phyloP scores from a whole-genome alignment of 306 rosid species.

The Cucurbita maxima region DNA sequence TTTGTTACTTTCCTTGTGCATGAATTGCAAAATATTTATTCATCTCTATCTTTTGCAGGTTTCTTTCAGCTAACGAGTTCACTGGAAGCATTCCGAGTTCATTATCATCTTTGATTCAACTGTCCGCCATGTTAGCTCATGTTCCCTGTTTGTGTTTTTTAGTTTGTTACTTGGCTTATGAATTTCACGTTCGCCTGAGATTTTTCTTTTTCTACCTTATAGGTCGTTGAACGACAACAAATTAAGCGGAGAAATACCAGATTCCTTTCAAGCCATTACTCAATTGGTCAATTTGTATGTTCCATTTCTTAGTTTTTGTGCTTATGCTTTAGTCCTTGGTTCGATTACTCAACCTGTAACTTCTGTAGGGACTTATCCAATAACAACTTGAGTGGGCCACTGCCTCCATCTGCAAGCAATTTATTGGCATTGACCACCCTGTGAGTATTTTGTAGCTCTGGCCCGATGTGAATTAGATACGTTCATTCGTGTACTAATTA shows the following conservation, averaged over 20 bases:
- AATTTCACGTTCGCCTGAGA: constrained; percentile 4
- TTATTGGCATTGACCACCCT: constrained; percentile 52
- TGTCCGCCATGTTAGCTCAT: constrained; percentile 49
- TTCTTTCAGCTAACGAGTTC: constrained; percentile 79
- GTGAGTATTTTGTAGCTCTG: constrained; percentile 38
- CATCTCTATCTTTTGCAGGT: constrained; percentile 43
- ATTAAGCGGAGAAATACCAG: constrained; percentile 73
- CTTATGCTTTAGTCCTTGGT: not conserved
- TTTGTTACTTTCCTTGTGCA: constrained; percentile 3
- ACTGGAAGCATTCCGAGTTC: constrained; percentile 65
- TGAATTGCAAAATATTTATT: constrained; percentile 20
- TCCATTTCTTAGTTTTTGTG: constrained; percentile 7
- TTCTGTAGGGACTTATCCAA: constrained; percentile 69
- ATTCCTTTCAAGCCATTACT: constrained; percentile 39
- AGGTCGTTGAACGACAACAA: constrained; percentile 73
- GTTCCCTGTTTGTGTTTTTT: not conserved
- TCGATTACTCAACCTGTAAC: constrained; percentile 9
- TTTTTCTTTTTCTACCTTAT: constrained; percentile 21
- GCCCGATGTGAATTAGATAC: not conserved
- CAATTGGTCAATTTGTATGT: constrained; percentile 69
- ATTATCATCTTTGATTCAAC: constrained; percentile 41
- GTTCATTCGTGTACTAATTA: not conserved
- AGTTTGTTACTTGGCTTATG: not conserved
- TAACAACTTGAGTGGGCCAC: constrained; percentile 68
- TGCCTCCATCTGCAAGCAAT: constrained; percentile 56